Conservation (phyloP, 2,329 filamentous ascomycete species). For the Epichloe hybrida region DNA sequence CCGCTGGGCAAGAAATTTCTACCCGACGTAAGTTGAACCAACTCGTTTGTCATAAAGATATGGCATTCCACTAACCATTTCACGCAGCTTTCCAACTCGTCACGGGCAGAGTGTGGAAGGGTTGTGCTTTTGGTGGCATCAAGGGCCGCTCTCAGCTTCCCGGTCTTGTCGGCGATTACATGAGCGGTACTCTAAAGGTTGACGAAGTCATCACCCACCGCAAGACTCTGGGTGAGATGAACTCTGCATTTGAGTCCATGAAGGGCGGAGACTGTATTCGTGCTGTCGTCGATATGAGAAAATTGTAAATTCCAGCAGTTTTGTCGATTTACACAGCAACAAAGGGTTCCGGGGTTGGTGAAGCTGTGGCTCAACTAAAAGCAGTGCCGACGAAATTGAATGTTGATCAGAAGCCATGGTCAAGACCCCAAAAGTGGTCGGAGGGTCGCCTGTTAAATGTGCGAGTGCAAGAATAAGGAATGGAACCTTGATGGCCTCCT, state of each 20-base stretch:
- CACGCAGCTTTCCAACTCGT: slow-evolving; percentile 86
- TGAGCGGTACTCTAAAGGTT: slow-evolving; percentile 82
- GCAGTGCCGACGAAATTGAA: not conserved
- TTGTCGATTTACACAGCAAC: not conserved
- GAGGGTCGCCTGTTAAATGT: not conserved
- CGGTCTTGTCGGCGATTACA: slow-evolving; percentile 77
- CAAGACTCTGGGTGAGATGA: slow-evolving; percentile 70
- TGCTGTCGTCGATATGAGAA: slow-evolving; percentile 64
- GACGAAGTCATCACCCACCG: slow-evolving; percentile 99
- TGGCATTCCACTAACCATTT: not conserved
- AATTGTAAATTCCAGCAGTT: slow-evolving; percentile 13
- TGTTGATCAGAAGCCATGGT: not conserved
- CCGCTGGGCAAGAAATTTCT: slow-evolving; percentile 87
- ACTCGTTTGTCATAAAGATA: not conserved
- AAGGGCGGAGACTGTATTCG: slow-evolving; percentile 94
- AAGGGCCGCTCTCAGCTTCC: slow-evolving; percentile 92
- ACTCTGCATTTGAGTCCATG: slow-evolving; percentile 85
- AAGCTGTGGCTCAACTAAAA: not conserved
- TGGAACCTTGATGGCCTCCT: not conserved
- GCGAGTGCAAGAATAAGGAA: not conserved
- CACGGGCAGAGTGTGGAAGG: slow-evolving; percentile 94
- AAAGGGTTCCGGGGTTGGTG: not conserved
- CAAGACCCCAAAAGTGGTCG: not conserved
- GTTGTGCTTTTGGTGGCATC: slow-evolving; percentile 94
- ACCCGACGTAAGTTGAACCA: slow-evolving; percentile 62